Conservation (phyloP, 1,139 yeast genomes). For the Meyerozyma athensensis region DNA sequence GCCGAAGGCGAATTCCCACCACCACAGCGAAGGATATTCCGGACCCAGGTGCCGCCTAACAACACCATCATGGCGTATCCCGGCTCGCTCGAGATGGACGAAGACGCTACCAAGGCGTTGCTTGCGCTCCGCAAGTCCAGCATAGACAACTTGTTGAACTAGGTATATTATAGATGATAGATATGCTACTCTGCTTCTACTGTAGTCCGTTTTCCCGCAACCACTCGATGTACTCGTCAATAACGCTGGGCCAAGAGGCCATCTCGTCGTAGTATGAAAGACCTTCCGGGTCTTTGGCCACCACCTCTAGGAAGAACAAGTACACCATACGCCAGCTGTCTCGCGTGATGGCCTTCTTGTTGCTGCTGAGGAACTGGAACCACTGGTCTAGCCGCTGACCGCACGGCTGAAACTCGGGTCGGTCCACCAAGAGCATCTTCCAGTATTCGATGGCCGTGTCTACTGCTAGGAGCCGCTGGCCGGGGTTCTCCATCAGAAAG, state of each 20-base stretch:
- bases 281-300: constrained; percentile 41
- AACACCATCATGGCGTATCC: constrained; percentile 13
- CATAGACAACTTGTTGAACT: constrained; percentile 39
- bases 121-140: constrained; percentile 42
- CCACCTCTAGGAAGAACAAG: constrained; percentile 54
- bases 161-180: constrained; percentile 5
- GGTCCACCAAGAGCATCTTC: constrained; percentile 52
- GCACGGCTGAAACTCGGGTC: constrained; percentile 14
- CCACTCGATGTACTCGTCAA: constrained; percentile 78
- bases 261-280: constrained; percentile 62
- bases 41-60: constrained; percentile 21
- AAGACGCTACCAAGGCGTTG: constrained; percentile 39
- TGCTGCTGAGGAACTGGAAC: constrained; percentile 40
- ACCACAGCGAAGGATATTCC: constrained; percentile 27
- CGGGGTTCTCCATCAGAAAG: constrained; percentile 57
- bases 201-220: constrained; percentile 32
- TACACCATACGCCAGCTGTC: constrained; percentile 87
- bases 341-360: constrained; percentile 45
- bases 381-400: constrained; percentile 40
- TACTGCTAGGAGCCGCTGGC: constrained; percentile 49
- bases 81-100: constrained; percentile 5
- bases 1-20: constrained; percentile 9
- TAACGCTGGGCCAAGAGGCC: constrained; percentile 88
- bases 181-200: neutral
- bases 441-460: constrained; percentile 77